phyloP scores from a whole-genome alignment of 2,329 filamentous ascomycete species.

The Xylariaceae sp. region DNA sequence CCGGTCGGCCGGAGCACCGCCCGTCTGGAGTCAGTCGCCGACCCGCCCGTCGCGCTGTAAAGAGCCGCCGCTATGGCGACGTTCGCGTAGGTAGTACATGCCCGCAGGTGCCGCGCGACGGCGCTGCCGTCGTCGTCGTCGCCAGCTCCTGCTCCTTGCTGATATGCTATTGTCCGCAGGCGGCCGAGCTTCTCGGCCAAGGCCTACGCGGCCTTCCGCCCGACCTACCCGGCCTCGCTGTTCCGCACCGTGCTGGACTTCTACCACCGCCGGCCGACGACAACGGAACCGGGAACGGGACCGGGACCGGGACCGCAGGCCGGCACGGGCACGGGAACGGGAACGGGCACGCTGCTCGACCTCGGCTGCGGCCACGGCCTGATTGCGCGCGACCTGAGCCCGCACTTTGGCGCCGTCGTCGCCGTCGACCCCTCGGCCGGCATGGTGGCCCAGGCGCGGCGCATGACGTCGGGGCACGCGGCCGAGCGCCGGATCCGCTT shows the following conservation, averaged over 20 bases:
- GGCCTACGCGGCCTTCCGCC: constrained; percentile 53
- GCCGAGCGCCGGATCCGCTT: constrained; percentile 38
- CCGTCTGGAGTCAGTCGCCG: no score
- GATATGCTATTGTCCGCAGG: constrained; percentile 31
- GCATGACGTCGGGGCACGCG: constrained; percentile 23
- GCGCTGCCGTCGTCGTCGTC: no score
- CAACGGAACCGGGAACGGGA: no score
- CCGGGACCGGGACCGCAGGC: no score
- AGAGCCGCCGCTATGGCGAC: no score
- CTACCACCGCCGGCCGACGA: constrained; percentile 31
- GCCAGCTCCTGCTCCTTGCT: no score
- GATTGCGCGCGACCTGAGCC: constrained; percentile 44
- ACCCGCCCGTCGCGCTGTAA: no score
- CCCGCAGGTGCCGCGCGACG: no score
- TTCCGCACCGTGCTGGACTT: constrained; percentile 47
- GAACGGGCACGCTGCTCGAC: constrained; percentile 39
- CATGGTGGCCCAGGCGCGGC: constrained; percentile 47
- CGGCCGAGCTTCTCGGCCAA: constrained; percentile 48
- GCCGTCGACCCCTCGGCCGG: constrained; percentile 49
- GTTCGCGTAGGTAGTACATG: constrained; percentile 43
- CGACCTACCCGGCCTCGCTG: constrained; percentile 47
- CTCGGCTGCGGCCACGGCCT: constrained; percentile 58
- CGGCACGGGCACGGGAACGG: no score
- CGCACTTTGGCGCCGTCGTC: constrained; percentile 42
- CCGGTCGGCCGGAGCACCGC: no score